Base-by-base conservation (phyloP, 139 green algal species). In the Marvania coccoides region DNA sequence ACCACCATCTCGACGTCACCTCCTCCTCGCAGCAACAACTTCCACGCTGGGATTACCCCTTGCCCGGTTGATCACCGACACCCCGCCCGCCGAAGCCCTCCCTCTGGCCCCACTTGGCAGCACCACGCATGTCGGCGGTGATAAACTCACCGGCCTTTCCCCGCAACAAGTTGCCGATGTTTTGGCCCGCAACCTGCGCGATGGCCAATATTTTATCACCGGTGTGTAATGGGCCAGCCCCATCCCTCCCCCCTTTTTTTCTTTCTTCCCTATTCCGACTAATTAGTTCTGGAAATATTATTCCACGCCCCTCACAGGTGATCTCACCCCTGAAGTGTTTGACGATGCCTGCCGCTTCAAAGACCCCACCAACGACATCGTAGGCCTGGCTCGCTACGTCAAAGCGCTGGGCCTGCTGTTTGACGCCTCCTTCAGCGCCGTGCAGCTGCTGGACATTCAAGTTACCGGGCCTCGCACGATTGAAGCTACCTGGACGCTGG, bases 131-230 rank as follows among this genome's bases (percentile, higher is more conserved):
- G 59, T 81, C n/a, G 77, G 73, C 6, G 81, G 72, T 0, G 64
- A 70, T 13, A 87, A 87, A 63, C 65, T 59, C 0, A 72, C 30
- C 1, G 71, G 74, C 0, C 58, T 86, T 1, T 55, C 38, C 0
- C 15, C 54, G 14, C 63, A 87, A 23, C 10, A 86, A 31, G 63
- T 86, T 4, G 72, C 85, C 70, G 80, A 87, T 9, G 73, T 90
- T n/a, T 73, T 93, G 36, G 67, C 60, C 2, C 46, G 62, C 6
- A 86, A 92, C 60, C 62, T 95, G 29, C 19, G 40, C 4, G 80
- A 79, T 5, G 79, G 86, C 9, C 72, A 91, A 59, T 95, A 95
- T 65, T 95, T 95, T 63, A 76, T 95, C 30, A 94, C 87, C 3
- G 87, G 83, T 26, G 29, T 12, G 51, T 6, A 30, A 14, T 7